These are phyloP conservation scores for Gymnopus androsaceus DNA, from an alignment of 1,284 basidiomycete species.

Conservation along the genomic window DNA sequence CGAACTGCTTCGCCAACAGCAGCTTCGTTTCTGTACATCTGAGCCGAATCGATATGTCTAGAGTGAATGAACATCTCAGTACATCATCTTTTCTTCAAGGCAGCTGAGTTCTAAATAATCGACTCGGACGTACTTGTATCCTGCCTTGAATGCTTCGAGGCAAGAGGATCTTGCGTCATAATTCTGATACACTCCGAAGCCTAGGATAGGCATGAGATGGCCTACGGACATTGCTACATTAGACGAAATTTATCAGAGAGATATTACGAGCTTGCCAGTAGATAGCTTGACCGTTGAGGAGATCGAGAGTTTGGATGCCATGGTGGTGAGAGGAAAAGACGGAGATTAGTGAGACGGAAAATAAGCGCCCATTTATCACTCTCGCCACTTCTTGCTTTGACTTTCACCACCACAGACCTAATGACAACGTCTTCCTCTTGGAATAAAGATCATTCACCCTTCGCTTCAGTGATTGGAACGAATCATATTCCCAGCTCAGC, in stretches of 20 bases:
- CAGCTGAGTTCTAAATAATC: background rate
- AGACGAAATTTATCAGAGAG: background rate
- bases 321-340: no score
- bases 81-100: no score
- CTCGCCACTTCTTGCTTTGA: no score
- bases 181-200: slow-evolving; percentile 82
- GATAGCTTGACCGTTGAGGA: slow-evolving; percentile 14
- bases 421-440: no score
- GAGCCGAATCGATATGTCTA: slow-evolving; percentile 73
- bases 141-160: slow-evolving; percentile 70
- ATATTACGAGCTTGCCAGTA: slow-evolving; percentile 1
- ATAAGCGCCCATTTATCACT: no score
- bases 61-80: background rate
- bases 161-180: slow-evolving; percentile 58
- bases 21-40: slow-evolving; percentile 75
- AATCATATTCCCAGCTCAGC: no score
- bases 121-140: slow-evolving; percentile 79
- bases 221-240: slow-evolving; percentile 43
- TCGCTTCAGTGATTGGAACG: no score
- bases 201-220: slow-evolving; percentile 70
- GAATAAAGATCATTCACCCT: no score
- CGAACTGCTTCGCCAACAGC: slow-evolving; percentile 60
- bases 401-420: no score
- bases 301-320: slow-evolving; percentile 6
- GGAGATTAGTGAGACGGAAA: no score